These are phyloP conservation scores for Coccinonectria pachysandricola DNA, from an alignment of 2,329 filamentous ascomycete species.

Conservation along the genomic window DNA sequence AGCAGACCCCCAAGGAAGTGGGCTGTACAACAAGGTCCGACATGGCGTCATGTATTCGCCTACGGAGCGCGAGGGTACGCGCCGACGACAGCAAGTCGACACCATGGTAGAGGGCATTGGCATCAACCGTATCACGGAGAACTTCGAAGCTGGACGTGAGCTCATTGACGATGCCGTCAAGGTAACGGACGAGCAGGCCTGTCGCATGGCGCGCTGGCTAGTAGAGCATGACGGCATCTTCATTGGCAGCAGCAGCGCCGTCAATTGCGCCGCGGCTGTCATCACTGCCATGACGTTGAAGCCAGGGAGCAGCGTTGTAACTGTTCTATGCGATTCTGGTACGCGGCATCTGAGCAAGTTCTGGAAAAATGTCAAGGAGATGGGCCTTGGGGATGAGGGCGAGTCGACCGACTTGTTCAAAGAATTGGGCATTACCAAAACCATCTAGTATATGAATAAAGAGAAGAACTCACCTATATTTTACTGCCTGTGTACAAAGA, in stretches of 20 bases:
- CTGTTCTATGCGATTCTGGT: slow-evolving; percentile 78
- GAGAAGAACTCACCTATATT: slow-evolving; percentile 4
- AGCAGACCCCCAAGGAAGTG: slow-evolving; percentile 89
- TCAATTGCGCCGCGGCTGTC: slow-evolving; percentile 82
- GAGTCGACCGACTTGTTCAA: slow-evolving; percentile 38
- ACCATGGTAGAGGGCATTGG: slow-evolving; percentile 94
- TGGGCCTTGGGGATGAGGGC: slow-evolving; percentile 46
- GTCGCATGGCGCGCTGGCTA: slow-evolving; percentile 89
- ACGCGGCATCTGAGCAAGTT: slow-evolving; percentile 76
- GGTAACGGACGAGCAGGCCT: slow-evolving; percentile 81
- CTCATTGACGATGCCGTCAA: slow-evolving; percentile 83
- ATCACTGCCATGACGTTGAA: slow-evolving; percentile 55
- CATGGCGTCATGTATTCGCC: slow-evolving; percentile 92
- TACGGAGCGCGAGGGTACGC: slow-evolving; percentile 83
- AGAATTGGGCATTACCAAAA: slow-evolving; percentile 34
- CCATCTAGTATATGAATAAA: slow-evolving; percentile 3
- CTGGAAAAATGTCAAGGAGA: slow-evolving; percentile 61
- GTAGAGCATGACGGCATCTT: slow-evolving; percentile 95
- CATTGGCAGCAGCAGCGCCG: slow-evolving; percentile 86
- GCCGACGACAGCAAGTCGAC: slow-evolving; percentile 84
- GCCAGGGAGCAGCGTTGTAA: slow-evolving; percentile 58
- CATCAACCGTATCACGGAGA: slow-evolving; percentile 86
- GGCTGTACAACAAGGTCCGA: slow-evolving; percentile 81
- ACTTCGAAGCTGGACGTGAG: slow-evolving; percentile 80
- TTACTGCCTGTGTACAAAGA: not conserved